Percentiles rank a stretch among this genome's conserved stretches.
These are phyloP conservation scores for Aspergillus taichungensis DNA, from an alignment of 495 filamentous ascomycete genomes.

Conservation along the genomic window DNA sequence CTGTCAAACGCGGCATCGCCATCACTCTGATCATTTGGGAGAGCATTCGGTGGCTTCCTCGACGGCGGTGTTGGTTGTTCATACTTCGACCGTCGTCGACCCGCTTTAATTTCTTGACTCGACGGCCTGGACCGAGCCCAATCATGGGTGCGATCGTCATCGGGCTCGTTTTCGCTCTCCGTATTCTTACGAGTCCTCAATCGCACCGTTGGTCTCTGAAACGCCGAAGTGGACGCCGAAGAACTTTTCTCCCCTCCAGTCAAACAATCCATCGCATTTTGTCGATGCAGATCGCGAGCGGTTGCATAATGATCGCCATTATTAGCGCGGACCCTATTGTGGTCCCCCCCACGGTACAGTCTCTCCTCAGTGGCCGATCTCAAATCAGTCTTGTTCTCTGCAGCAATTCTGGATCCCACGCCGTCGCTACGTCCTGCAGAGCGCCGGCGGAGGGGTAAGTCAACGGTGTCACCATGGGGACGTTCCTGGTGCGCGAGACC, in stretches of 20 bases:
- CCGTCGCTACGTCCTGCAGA: no score
- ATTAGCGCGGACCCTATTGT: constrained; percentile 4
- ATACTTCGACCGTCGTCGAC: constrained; percentile 8
- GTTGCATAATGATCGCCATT: constrained; percentile 30
- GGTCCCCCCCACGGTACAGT: not conserved
- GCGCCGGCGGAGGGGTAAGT: no score
- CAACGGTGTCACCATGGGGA: no score
- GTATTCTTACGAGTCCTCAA: constrained; percentile 9
- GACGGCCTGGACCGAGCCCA: constrained; percentile 3
- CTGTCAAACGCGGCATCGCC: constrained; percentile 6
- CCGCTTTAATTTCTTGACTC: constrained; percentile 2
- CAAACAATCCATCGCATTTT: constrained; percentile 29
- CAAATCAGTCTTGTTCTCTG: no score
- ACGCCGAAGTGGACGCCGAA: constrained; percentile 12
- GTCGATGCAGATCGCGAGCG: constrained; percentile 32
- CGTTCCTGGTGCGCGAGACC: not conserved
- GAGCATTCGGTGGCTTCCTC: constrained; percentile 15
- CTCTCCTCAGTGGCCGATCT: no score
- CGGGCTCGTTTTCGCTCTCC: not conserved
- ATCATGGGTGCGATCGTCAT: constrained; percentile 1
- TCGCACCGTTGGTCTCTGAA: constrained; percentile 6
- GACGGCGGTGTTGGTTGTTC: constrained; percentile 12
- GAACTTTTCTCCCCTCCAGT: constrained; percentile 18
- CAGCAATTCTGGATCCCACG: no score
- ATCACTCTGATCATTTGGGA: constrained; percentile 9